phyloP scores from a whole-genome alignment of 225 moss, liverwort and hornwort species.

The Marchantia polymorpha region DNA sequence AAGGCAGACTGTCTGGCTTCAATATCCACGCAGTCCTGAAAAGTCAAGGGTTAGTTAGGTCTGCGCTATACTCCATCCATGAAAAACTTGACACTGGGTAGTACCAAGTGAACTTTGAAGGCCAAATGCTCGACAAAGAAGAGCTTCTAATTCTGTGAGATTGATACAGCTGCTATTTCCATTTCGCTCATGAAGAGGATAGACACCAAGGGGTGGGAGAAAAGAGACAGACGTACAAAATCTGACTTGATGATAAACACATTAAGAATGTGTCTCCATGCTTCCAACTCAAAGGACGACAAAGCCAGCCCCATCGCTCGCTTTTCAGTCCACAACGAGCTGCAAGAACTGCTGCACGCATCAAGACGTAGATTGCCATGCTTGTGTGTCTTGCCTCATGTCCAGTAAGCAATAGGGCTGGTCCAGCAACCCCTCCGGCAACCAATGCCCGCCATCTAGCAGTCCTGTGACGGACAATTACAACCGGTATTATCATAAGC shows the following conservation, averaged over 20 bases:
- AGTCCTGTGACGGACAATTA: conserved; percentile 47
- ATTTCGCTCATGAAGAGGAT: neutral
- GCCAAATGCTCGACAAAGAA: neutral
- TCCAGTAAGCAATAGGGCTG: conserved; percentile 84
- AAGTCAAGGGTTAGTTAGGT: neutral
- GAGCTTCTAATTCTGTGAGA: neutral
- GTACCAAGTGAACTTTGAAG: neutral
- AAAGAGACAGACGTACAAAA: conserved; percentile 61
- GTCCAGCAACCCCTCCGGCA: conserved; percentile 94
- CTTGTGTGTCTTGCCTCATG: conserved; percentile 83
- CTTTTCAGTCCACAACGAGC: conserved; percentile 90
- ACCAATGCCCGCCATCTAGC: conserved; percentile 86
- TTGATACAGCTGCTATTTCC: neutral
- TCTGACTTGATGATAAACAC: conserved; percentile 92
- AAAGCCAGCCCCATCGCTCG: conserved; percentile 64
- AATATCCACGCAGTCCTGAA: conserved; percentile 88
- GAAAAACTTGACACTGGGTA: neutral
- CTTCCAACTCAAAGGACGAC: conserved; percentile 86
- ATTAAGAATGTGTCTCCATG: conserved; percentile 96
- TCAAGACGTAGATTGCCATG: conserved; percentile 89
- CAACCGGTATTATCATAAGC: neutral
- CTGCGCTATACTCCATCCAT: neutral
- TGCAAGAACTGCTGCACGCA: conserved; percentile 89
- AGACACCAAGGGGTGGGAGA: conserved; percentile 3
- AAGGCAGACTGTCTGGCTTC: conserved; percentile 84